Conservation (phyloP, 192 early-diverging fungal genomes). For the Neocallimastix lanati region DNA sequence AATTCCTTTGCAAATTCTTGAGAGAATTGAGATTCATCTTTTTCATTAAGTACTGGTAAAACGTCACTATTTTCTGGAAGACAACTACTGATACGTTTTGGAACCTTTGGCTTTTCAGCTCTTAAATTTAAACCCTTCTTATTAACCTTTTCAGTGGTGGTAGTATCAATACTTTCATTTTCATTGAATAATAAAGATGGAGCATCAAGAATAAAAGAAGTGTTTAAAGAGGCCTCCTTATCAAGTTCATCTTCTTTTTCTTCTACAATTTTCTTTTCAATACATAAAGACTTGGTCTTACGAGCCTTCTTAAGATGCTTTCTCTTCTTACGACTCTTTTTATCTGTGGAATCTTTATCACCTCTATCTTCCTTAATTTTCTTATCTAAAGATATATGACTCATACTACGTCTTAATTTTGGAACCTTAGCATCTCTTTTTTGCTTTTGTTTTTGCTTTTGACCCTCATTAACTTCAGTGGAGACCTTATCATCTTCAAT, state of each 20-base stretch:
- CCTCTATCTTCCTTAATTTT: neutral
- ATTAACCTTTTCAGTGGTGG: too few relatives aligned
- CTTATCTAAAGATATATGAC: neutral
- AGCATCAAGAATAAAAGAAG: neutral
- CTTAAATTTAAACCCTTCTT: too few relatives aligned
- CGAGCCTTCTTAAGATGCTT: too few relatives aligned
- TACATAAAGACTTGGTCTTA: too few relatives aligned
- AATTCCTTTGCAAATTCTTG: neutral
- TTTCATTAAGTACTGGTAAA: too few relatives aligned
- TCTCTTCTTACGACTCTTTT: neutral
- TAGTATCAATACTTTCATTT: neutral
- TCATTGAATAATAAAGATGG: neutral
- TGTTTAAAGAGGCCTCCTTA: neutral
- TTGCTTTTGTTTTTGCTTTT: neutral
- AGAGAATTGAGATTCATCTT: neutral
- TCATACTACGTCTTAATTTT: neutral
- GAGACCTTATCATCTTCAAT: neutral
- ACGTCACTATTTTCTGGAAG: too few relatives aligned
- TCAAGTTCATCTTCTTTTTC: neutral
- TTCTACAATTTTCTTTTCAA: neutral
- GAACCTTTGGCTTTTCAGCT: neutral
- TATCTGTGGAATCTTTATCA: neutral
- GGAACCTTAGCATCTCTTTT: neutral
- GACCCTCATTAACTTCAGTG: neutral
- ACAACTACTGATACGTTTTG: neutral